Conservation (phyloP, 306 rosid species). For the Morella rubra region DNA sequence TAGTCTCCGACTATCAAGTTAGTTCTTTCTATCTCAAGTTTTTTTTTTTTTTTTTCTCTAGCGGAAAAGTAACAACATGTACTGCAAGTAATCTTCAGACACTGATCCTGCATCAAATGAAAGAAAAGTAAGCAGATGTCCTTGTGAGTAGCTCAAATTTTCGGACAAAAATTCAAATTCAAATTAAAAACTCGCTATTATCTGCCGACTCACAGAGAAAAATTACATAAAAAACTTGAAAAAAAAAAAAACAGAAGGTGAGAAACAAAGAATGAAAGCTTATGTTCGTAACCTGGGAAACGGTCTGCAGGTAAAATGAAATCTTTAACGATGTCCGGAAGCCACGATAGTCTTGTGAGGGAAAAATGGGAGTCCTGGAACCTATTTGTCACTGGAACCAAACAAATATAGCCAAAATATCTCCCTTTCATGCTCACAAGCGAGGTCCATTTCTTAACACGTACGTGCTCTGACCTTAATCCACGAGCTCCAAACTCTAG, state of each 20-base stretch:
- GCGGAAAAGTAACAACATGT: conserved; percentile 51
- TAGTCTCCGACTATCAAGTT: too few species aligned
- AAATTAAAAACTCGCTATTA: too few species aligned
- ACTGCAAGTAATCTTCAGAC: conserved; percentile 78
- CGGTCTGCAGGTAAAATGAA: conserved; percentile 84
- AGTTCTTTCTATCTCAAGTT: too few species aligned
- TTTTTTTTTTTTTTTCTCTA: too few species aligned
- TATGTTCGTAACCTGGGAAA: conserved; percentile 67
- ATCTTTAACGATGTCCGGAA: conserved; percentile 57
- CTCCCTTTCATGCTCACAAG: too few species aligned
- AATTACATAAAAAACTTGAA: background rate
- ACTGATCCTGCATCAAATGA: conserved; percentile 69
- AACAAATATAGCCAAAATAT: too few species aligned
- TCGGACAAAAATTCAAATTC: background rate
- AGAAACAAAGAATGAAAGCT: conserved; percentile 16
- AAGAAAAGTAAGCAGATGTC: conserved; percentile 27
- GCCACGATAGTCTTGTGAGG: conserved; percentile 51
- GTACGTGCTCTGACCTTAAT: too few species aligned
- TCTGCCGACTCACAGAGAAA: background rate
- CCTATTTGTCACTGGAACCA: conserved; percentile 22
- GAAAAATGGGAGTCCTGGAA: conserved; percentile 33
- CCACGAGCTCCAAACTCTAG: background rate
- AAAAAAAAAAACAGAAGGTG: background rate
- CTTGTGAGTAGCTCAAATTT: background rate
- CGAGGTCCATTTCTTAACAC: too few species aligned